Evolutionary conservation across 2,329 filamentous ascomycete genomes (phyloP).

Genomic region (Ascochyta koolunga): DNA sequence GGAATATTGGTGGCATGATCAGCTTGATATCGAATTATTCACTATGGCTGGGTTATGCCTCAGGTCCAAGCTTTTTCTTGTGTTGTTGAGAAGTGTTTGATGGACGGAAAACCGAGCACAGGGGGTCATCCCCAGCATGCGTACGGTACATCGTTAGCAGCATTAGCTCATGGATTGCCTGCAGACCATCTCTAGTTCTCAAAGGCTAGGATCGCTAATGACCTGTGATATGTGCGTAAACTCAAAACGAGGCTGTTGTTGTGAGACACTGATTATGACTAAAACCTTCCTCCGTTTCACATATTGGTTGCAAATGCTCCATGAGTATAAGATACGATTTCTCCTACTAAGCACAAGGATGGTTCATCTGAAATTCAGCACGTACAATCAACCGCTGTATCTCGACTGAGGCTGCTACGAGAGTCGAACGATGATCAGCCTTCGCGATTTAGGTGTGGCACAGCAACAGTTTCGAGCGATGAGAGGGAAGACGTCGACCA

Average conservation of each 20-base stretch:
- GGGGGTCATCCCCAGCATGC: neutral
- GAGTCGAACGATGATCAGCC: conserved; percentile 28
- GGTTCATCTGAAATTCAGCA: neutral
- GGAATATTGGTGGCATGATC: neutral
- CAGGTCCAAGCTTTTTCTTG: neutral
- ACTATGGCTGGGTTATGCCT: neutral
- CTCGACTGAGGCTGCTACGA: conserved; percentile 20
- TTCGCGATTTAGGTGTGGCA: conserved; percentile 30
- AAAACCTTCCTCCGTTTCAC: conserved; percentile 26
- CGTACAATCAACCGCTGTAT: neutral
- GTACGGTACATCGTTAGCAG: neutral
- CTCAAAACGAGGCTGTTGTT: neutral
- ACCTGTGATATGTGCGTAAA: neutral
- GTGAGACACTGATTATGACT: conserved; percentile 16
- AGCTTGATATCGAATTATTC: neutral
- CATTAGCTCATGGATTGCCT: neutral
- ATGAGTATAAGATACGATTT: conserved; percentile 10
- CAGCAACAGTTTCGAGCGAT: conserved; percentile 29
- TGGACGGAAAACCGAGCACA: neutral
- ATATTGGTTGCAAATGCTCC: conserved; percentile 11
- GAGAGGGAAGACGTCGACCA: neutral
- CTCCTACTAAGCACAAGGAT: neutral
- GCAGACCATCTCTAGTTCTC: neutral
- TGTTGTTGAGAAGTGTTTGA: neutral
- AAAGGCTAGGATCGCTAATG: neutral